phyloP scores from a whole-genome alignment of 2,329 filamentous ascomycete species.

The Cladosporium sp. region DNA sequence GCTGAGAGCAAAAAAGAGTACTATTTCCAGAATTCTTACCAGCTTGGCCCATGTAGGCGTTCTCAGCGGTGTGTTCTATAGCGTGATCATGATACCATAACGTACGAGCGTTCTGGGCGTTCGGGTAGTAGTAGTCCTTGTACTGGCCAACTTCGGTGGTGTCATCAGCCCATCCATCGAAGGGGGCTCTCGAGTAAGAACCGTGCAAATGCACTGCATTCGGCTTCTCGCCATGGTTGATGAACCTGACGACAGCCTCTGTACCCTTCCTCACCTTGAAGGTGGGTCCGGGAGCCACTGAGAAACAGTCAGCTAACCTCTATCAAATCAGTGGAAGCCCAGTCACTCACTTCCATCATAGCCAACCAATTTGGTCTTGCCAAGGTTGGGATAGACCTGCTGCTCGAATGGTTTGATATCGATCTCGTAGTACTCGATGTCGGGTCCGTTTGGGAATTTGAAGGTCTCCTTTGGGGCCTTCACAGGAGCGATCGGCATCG shows the following conservation, averaged over 20 bases:
- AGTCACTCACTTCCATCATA: slow-evolving; percentile 42
- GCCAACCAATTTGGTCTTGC: slow-evolving; percentile 48
- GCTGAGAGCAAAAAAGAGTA: no score
- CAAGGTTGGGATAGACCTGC: slow-evolving; percentile 49
- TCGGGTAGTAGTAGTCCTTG: slow-evolving; percentile 66
- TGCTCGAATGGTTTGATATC: slow-evolving; percentile 45
- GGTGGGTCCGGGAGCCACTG: slow-evolving; percentile 55
- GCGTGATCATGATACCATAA: slow-evolving; percentile 58
- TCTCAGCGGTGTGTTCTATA: slow-evolving; percentile 39
- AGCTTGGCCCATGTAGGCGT: slow-evolving; percentile 60
- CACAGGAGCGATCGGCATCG: slow-evolving; percentile 29
- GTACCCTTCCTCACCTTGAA: slow-evolving; percentile 52
- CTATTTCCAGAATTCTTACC: slow-evolving; percentile 28
- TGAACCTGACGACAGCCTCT: slow-evolving; percentile 57
- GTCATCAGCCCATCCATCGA: slow-evolving; percentile 59
- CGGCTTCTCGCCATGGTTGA: slow-evolving; percentile 53
- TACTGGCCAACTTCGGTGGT: slow-evolving; percentile 50
- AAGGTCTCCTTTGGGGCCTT: slow-evolving; percentile 32
- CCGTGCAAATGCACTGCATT: slow-evolving; percentile 59
- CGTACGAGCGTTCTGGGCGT: slow-evolving; percentile 54
- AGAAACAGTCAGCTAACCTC: neutral
- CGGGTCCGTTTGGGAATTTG: slow-evolving; percentile 4
- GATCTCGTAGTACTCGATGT: slow-evolving; percentile 52
- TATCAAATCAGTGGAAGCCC: neutral
- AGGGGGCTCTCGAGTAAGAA: slow-evolving; percentile 46